Evolutionary conservation across 2,329 filamentous ascomycete species (phyloP), one percentile per base, ranked within the genome.

Genomic region (Chrysoporthe puriensis): DNA sequence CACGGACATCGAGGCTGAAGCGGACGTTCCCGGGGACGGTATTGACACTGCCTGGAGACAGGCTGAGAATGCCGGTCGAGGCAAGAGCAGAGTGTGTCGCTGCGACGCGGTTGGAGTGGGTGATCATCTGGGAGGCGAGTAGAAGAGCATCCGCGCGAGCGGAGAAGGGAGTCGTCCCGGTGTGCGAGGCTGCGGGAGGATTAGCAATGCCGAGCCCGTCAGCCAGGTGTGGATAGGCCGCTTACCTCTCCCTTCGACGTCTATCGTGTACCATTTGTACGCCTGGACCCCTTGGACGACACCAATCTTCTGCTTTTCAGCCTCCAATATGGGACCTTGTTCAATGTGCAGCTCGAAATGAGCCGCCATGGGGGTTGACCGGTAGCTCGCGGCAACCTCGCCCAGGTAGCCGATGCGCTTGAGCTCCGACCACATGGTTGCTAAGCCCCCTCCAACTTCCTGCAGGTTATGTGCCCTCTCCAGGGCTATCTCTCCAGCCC

Each of bases 311-410:
- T 88, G 84, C 36, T 83, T 79, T 40, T 85, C 82, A 18, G 83
- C 83, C 73, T 94, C 89, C 0, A 96, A 83, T 44, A 93, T 86
- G 0, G 92, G 91, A 0, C 92, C 92, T 76, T 96, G 93, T 76
- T 96, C 93, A 64, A 95, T 95, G 74, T 96, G 92, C 11, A 96
- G 83, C 77, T 95, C 92, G 73, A 95, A 94, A 76, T 95, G 91
- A 0, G 91, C 91, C 0, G 87, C 90, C 78, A 94, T 88, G 0
- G 90, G 90, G 18, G 84, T 86, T 43, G 83, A 80, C 70, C 84
- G 81, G 75, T 90, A 83, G 64, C 82, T 87, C 32, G 86, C 86
- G 9, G 85, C 83, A 0, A 83, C 78, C 0, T 77, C 72, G 16
- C 91, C 92, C 0, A 93, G 79, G 71, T 92, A 94, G 0, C 89